Evolutionary conservation across 2,329 filamentous ascomycete genomes (phyloP).

Genomic region (Ophiostoma pallidulum): DNA sequence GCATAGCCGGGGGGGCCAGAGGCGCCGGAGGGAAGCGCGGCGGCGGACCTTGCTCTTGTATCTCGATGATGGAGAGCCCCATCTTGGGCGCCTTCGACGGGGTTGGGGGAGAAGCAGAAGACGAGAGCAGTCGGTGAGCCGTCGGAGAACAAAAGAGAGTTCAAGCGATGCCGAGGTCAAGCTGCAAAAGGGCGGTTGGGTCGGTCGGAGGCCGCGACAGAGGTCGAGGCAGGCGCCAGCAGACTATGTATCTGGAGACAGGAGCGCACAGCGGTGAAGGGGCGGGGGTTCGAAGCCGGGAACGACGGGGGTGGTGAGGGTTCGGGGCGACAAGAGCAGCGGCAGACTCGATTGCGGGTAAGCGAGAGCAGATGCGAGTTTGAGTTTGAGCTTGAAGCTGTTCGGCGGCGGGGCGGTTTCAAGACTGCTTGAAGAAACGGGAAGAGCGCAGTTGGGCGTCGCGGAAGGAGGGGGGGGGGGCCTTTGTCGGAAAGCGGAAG

Average conservation of each 20-base stretch:
- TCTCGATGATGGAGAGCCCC: conserved; percentile 75
- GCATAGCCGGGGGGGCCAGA: not conserved
- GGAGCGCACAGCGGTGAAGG: no score
- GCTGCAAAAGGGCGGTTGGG: no score
- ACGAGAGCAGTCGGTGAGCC: not conserved
- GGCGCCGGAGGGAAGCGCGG: not conserved
- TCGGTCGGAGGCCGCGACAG: no score
- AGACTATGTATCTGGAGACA: no score
- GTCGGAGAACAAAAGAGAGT: not conserved
- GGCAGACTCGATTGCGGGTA: not conserved
- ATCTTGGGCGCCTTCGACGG: conserved; percentile 43
- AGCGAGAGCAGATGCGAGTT: not conserved
- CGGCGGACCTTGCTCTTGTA: conserved; percentile 63
- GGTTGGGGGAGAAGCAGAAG: not conserved
- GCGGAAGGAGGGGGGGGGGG: not conserved
- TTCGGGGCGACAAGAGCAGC: no score
- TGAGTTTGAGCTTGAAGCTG: not conserved
- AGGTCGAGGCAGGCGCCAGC: no score
- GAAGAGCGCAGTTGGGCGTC: conserved; percentile 3
- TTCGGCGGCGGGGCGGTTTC: conserved; percentile 14
- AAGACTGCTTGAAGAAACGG: conserved; percentile 11
- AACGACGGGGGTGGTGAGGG: no score
- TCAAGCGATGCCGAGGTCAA: no score
- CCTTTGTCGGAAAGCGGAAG: conserved; percentile 1
- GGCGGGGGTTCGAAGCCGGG: no score